Evolutionary conservation across 306 rosid species (phyloP).

Genomic region (Cicer yamashitae): DNA sequence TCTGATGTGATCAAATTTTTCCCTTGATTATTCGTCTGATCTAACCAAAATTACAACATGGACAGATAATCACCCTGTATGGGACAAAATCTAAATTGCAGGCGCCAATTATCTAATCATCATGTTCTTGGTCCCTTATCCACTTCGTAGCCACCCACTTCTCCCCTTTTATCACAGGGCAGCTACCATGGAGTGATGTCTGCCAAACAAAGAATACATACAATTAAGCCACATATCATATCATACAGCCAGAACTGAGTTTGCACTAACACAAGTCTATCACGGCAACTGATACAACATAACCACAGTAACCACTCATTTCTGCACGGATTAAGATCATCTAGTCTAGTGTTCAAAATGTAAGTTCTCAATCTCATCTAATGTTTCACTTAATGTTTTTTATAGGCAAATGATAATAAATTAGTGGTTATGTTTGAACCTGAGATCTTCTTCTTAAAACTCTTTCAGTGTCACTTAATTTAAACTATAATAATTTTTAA

Average conservation of each 20-base stretch:
- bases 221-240: conserved; percentile 9
- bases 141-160: conserved; percentile 99
- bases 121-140: conserved; percentile 71
- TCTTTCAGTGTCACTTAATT: no score
- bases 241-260: conserved; percentile 26
- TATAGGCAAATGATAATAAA: no score
- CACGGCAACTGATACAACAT: neutral
- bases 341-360: neutral
- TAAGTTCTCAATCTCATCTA: no score
- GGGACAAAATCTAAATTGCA: conserved; percentile 16
- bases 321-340: neutral
- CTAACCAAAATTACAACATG: conserved; percentile 32
- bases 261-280: conserved; percentile 22
- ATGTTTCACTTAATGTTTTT: no score
- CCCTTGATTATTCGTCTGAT: conserved; percentile 32
- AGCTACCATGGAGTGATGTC: conserved; percentile 95
- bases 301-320: neutral
- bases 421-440: no score
- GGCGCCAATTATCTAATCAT: conserved; percentile 42
- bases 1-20: conserved; percentile 29
- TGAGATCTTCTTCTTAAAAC: no score
- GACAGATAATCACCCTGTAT: conserved; percentile 9
- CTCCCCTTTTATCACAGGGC: conserved; percentile 79
- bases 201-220: conserved; percentile 50
- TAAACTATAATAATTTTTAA: no score